phyloP scores from a whole-genome alignment of 2,329 filamentous ascomycete species.

The Fusarium odoratissimum region DNA sequence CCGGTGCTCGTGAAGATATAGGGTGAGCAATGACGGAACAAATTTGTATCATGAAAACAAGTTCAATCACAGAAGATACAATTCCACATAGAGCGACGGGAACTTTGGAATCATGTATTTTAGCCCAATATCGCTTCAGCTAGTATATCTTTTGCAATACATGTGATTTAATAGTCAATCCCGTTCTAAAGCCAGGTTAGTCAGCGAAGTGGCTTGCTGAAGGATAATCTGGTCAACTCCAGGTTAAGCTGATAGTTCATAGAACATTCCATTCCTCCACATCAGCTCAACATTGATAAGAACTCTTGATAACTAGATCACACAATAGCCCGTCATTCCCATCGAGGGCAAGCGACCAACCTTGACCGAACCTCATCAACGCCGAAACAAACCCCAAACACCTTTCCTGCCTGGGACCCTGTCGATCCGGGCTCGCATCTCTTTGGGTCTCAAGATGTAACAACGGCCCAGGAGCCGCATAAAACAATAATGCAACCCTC shows the following conservation, averaged over 20 bases:
- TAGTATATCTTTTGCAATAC: background rate
- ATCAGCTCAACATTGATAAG: slow-evolving; percentile 20
- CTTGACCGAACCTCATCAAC: background rate
- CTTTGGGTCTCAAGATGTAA: slow-evolving; percentile 56
- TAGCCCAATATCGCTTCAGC: background rate
- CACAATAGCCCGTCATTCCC: background rate
- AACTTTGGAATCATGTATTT: background rate
- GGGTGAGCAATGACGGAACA: background rate
- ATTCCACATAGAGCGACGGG: background rate
- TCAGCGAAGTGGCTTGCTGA: slow-evolving; percentile 15
- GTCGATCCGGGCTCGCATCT: slow-evolving; percentile 7
- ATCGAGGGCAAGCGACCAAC: background rate
- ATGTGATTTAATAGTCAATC: background rate
- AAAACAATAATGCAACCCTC: slow-evolving; percentile 60
- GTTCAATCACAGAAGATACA: background rate
- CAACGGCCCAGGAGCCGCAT: slow-evolving; percentile 44
- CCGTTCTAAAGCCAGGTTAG: slow-evolving; percentile 3
- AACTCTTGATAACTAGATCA: background rate
- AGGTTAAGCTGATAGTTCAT: background rate
- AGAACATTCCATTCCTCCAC: background rate
- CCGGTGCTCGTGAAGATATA: background rate
- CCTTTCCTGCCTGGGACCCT: background rate
- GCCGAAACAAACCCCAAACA: slow-evolving; percentile 8
- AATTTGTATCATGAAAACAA: background rate
- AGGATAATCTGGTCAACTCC: background rate